Conservation (phyloP, 1,139 yeast species). For the Kurtzmaniella quercitrusa region DNA sequence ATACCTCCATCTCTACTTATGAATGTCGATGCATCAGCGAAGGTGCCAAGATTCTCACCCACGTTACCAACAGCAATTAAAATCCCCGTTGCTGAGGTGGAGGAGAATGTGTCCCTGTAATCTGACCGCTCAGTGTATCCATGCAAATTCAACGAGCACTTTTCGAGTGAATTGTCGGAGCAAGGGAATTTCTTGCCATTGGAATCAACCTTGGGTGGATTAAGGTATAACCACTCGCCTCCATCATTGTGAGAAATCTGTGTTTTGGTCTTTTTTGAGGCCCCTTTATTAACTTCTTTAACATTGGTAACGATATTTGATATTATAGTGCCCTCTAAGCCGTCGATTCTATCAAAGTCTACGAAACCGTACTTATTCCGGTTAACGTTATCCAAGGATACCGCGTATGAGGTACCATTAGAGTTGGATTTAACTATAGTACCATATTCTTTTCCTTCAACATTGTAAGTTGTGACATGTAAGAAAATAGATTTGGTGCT, state of each 20-base stretch:
- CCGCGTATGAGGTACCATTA: slow-evolving; percentile 91
- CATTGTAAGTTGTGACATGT: slow-evolving; percentile 69
- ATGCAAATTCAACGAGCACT: slow-evolving; percentile 81
- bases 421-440: slow-evolving; percentile 85
- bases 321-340: slow-evolving; percentile 82
- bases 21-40: slow-evolving; percentile 61
- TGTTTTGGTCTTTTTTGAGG: slow-evolving; percentile 58
- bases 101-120: slow-evolving; percentile 78
- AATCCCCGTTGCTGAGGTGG: slow-evolving; percentile 85
- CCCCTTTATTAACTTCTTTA: slow-evolving; percentile 28
- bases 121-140: slow-evolving; percentile 89
- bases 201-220: slow-evolving; percentile 65
- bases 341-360: slow-evolving; percentile 82
- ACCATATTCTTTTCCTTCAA: slow-evolving; percentile 61
- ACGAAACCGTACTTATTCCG: slow-evolving; percentile 72
- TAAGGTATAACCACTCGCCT: slow-evolving; percentile 71
- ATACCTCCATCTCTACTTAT: slow-evolving; percentile 85
- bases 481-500: slow-evolving; percentile 71
- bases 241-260: slow-evolving; percentile 89
- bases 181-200: slow-evolving; percentile 58
- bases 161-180: slow-evolving; percentile 41
- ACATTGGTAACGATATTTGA: slow-evolving; percentile 65
- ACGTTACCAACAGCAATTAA: slow-evolving; percentile 89
- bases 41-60: slow-evolving; percentile 53
- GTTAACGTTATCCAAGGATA: slow-evolving; percentile 70